Evolutionary conservation across 805 yeast species (phyloP).

Genomic region (Nakazawaea ernobii): DNA sequence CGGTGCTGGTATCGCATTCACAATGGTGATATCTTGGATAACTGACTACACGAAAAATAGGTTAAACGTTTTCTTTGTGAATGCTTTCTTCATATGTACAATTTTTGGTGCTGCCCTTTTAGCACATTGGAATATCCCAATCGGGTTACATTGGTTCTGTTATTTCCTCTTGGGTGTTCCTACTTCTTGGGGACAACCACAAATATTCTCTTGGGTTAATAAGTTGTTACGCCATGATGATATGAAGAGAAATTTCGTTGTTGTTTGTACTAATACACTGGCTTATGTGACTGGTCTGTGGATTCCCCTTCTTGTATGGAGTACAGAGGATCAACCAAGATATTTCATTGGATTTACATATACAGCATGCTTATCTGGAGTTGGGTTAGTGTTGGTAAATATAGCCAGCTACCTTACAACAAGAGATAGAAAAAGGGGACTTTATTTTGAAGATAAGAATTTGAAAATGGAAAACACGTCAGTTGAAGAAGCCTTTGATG

Average conservation of each 20-base stretch:
- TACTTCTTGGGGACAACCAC: constrained; percentile 48
- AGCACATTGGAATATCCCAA: constrained; percentile 38
- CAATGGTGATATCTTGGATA: constrained; percentile 30
- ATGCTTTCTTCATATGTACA: constrained; percentile 31
- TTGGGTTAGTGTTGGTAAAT: constrained; percentile 27
- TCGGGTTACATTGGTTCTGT: constrained; percentile 43
- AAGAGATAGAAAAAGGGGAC: background rate
- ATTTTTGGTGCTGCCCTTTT: constrained; percentile 34
- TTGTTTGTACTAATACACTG: constrained; percentile 33
- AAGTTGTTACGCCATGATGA: constrained; percentile 37
- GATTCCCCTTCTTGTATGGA: constrained; percentile 37
- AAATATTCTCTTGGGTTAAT: constrained; percentile 53
- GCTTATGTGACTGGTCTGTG: constrained; percentile 37
- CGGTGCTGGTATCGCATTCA: constrained; percentile 32
- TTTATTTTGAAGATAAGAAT: background rate
- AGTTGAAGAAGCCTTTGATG: too few relatives aligned
- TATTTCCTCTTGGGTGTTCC: constrained; percentile 45
- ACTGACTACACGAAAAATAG: constrained; percentile 32
- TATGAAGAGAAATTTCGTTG: constrained; percentile 30
- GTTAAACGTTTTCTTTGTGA: constrained; percentile 31
- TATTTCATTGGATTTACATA: constrained; percentile 34
- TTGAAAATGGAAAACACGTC: too few relatives aligned
- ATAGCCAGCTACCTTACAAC: constrained; percentile 15
- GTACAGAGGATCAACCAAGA: constrained; percentile 28
- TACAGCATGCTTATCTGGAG: constrained; percentile 25